Conservation (phyloP, 2,329 filamentous ascomycete species). For the Hypoxylon sp. region DNA sequence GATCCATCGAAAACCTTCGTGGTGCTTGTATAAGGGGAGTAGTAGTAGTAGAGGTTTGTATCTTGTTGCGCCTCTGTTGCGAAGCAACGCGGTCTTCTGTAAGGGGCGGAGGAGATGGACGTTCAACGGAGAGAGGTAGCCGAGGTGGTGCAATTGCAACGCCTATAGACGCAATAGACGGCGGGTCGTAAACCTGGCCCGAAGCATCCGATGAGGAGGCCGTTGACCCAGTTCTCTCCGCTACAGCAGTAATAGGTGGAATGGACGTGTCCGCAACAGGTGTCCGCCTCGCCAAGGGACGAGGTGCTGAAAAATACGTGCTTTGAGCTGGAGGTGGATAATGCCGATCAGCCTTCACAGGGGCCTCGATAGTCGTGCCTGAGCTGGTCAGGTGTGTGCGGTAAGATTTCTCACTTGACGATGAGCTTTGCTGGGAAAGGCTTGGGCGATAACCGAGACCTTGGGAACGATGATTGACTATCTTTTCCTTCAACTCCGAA, state of each 20-base stretch:
- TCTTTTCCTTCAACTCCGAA: slow-evolving; percentile 42
- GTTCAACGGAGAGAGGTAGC: slow-evolving; percentile 42
- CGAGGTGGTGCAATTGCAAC: slow-evolving; percentile 49
- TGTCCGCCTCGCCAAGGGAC: slow-evolving; percentile 43
- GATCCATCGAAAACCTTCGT: slow-evolving; percentile 2
- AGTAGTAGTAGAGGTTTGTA: neutral
- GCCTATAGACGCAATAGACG: slow-evolving; percentile 50
- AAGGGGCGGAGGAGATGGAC: slow-evolving; percentile 37
- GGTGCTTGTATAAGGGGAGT: slow-evolving; percentile 17
- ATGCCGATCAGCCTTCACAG: slow-evolving; percentile 43
- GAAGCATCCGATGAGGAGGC: slow-evolving; percentile 37
- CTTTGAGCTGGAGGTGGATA: slow-evolving; percentile 50
- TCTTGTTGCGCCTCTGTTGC: slow-evolving; percentile 9
- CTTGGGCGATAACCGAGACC: slow-evolving; percentile 36
- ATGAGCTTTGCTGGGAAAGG: slow-evolving; percentile 40
- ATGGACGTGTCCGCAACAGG: slow-evolving; percentile 33
- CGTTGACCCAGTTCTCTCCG: slow-evolving; percentile 33
- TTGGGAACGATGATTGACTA: slow-evolving; percentile 31
- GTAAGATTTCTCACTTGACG: slow-evolving; percentile 45
- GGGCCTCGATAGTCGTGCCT: slow-evolving; percentile 39
- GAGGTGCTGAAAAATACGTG: slow-evolving; percentile 50
- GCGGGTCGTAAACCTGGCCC: slow-evolving; percentile 42
- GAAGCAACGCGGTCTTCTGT: slow-evolving; percentile 22
- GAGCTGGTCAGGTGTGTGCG: slow-evolving; percentile 46
- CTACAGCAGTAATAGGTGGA: slow-evolving; percentile 22